Evolutionary conservation across 2,329 filamentous ascomycete species (phyloP).

Genomic region (Ascochyta pisi): DNA sequence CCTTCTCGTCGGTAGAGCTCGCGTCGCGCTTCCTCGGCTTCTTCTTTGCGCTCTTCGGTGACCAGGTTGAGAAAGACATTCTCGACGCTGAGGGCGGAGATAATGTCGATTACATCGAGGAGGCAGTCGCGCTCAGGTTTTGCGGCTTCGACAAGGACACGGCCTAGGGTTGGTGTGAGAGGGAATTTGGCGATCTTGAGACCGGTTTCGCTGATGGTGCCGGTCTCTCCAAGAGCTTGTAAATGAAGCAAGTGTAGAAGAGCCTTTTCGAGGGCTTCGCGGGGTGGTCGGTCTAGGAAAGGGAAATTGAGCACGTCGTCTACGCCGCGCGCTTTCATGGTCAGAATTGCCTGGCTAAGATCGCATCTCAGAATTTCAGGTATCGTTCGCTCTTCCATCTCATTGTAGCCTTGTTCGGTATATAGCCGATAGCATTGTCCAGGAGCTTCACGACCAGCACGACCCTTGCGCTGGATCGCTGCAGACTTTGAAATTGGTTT

Average conservation of each 20-base stretch:
- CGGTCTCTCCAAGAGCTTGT: constrained; percentile 74
- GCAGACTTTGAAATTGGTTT: constrained; percentile 94
- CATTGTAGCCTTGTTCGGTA: constrained; percentile 76
- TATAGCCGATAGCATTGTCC: constrained; percentile 92
- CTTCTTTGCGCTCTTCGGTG: constrained; percentile 66
- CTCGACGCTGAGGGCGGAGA: constrained; percentile 69
- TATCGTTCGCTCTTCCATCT: constrained; percentile 74
- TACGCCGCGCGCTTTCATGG: constrained; percentile 91
- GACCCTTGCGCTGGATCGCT: constrained; percentile 87
- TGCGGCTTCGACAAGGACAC: constrained; percentile 82
- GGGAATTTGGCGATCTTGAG: constrained; percentile 82
- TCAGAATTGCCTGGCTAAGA: constrained; percentile 82
- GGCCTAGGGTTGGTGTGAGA: constrained; percentile 78
- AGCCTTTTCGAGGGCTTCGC: constrained; percentile 80
- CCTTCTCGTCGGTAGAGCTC: constrained; percentile 66
- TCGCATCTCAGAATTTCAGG: constrained; percentile 94
- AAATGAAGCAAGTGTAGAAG: constrained; percentile 81
- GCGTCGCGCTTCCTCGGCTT: constrained; percentile 62
- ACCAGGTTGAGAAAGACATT: constrained; percentile 67
- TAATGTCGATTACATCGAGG: constrained; percentile 84
- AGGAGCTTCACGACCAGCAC: constrained; percentile 89
- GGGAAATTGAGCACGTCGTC: constrained; percentile 83
- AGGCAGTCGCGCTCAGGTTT: constrained; percentile 75
- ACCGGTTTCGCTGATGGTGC: constrained; percentile 76
- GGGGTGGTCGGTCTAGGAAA: constrained; percentile 79